Evolutionary conservation across 2,329 filamentous ascomycete genomes (phyloP).

Genomic region (Pseudogymnoascus pannorum): DNA sequence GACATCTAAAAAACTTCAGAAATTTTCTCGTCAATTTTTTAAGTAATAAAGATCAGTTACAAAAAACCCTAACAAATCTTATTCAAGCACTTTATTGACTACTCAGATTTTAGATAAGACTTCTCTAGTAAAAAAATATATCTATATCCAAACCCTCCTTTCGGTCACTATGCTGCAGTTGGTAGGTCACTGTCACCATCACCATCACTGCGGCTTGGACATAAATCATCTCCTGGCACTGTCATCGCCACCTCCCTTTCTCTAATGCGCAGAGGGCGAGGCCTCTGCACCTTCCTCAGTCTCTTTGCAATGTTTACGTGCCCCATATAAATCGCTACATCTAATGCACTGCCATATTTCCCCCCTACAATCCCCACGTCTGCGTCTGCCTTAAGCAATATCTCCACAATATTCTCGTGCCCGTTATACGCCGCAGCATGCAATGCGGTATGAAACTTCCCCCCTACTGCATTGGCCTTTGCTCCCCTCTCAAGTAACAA

Average conservation of each 20-base stretch:
- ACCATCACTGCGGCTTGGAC: not conserved
- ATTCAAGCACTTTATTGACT: not conserved
- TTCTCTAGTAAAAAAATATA: not conserved
- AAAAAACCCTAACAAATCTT: no score
- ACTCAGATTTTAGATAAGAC: not conserved
- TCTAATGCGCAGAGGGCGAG: no score
- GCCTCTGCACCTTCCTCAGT: not conserved
- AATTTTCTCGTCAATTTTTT: no score
- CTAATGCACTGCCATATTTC: not conserved
- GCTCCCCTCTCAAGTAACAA: slow-evolving; percentile 19
- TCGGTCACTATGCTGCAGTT: not conserved
- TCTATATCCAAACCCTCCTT: no score
- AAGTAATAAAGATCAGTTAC: no score
- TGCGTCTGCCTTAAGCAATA: not conserved
- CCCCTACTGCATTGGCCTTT: not conserved
- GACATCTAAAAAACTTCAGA: no score
- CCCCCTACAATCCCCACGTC: not conserved
- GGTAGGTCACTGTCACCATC: no score
- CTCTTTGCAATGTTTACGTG: not conserved
- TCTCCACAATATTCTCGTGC: not conserved
- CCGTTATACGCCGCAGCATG: not conserved
- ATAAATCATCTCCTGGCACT: not conserved
- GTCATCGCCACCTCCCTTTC: not conserved
- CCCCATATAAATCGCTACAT: not conserved
- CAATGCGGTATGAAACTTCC: not conserved